Conservation (phyloP, 768 basidiomycete genomes). For the Mycena latifolia region DNA sequence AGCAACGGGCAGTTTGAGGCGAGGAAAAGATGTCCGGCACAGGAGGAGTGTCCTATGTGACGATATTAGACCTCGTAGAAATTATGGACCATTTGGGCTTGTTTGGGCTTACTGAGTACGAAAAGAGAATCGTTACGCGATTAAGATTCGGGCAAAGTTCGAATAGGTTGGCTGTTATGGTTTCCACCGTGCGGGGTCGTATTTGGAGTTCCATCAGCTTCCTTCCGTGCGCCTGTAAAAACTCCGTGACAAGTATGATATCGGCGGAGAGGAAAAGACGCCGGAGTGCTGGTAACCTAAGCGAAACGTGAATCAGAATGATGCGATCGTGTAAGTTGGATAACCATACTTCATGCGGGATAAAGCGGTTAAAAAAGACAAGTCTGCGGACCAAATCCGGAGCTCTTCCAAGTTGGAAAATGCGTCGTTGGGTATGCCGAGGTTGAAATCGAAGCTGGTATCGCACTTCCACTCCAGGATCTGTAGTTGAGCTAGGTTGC, state of each 20-base stretch:
- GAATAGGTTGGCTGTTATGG: neutral
- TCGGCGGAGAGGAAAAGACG: neutral
- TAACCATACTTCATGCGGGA: constrained; percentile 4
- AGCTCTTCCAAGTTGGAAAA: neutral
- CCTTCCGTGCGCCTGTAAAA: constrained; percentile 8
- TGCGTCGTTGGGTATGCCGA: neutral
- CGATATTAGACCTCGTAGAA: neutral
- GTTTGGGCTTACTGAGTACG: neutral
- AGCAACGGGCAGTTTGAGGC: neutral
- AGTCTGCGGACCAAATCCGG: neutral
- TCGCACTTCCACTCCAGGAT: constrained; percentile 4
- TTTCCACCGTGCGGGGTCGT: neutral
- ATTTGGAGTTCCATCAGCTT: constrained; percentile 11
- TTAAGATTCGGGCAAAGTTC: constrained; percentile 12
- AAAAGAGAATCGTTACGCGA: neutral
- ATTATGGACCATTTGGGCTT: too few relatives aligned
- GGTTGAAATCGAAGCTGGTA: neutral
- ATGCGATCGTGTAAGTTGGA: neutral
- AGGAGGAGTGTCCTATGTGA: neutral
- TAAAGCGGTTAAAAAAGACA: neutral
- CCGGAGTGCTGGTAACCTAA: constrained; percentile 8
- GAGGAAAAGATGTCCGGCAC: neutral
- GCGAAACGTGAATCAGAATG: neutral
- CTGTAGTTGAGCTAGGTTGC: neutral
- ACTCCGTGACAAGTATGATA: neutral